phyloP scores from a whole-genome alignment of 495 filamentous ascomycete species.

The Annulohypoxylon maeteangense region DNA sequence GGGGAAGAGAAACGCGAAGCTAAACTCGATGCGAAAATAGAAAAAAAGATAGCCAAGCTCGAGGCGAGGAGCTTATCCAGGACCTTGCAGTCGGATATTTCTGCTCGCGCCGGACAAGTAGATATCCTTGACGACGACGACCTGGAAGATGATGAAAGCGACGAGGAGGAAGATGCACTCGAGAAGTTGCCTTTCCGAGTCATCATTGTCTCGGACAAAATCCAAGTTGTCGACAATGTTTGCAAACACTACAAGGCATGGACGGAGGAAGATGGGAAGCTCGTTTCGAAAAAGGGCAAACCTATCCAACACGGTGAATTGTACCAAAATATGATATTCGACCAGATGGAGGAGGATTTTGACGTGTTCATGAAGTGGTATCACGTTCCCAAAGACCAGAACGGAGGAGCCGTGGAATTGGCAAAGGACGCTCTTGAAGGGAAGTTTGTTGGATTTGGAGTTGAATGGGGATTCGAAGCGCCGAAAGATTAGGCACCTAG shows the following conservation, averaged over 20 bases:
- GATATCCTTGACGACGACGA: background rate
- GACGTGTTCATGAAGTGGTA: background rate
- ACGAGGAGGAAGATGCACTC: background rate
- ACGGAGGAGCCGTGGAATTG: background rate
- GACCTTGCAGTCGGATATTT: background rate
- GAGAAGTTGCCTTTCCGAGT: background rate
- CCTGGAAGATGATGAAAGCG: background rate
- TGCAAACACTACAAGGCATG: constrained; percentile 2
- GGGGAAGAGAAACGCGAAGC: background rate
- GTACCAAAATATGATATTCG: background rate
- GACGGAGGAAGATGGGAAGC: background rate
- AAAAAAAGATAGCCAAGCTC: background rate
- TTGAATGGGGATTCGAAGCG: too few relatives aligned
- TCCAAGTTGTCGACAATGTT: constrained; percentile 1
- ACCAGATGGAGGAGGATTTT: background rate
- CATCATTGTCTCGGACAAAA: constrained; percentile 5
- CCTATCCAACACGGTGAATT: background rate
- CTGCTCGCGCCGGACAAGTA: background rate
- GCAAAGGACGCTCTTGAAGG: background rate
- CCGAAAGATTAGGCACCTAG: too few relatives aligned
- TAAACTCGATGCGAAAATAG: background rate
- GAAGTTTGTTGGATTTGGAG: background rate
- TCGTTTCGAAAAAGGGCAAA: background rate
- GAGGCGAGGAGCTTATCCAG: background rate
- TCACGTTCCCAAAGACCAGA: background rate